Evolutionary conservation across 352 stramenopile genomes (phyloP).

Genomic region (Globisporangium rhizosaccharum): DNA sequence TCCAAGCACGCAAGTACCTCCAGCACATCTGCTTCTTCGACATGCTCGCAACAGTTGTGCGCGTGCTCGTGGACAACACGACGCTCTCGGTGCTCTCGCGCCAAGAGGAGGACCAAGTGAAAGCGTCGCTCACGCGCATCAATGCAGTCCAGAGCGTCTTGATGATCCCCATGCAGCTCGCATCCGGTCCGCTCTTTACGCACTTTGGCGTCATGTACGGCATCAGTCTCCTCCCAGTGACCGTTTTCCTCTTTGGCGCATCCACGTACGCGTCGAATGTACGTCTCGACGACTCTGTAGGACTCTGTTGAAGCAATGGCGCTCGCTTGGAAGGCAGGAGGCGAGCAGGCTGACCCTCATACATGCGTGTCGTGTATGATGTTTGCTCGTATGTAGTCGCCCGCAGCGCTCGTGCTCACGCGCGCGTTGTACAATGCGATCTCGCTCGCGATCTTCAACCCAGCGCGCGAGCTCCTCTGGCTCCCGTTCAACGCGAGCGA

Average conservation of each 20-base stretch:
- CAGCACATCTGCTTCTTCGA: conserved; percentile 88
- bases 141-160: conserved; percentile 83
- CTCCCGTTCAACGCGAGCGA: conserved; percentile 72
- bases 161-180: conserved; percentile 83
- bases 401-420: conserved; percentile 52
- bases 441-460: conserved; percentile 80
- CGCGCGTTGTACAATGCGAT: conserved; percentile 77
- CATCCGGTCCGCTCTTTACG: conserved; percentile 75
- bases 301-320: neutral
- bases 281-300: conserved; percentile 2
- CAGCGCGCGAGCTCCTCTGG: conserved; percentile 81
- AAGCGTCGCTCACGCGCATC: conserved; percentile 65
- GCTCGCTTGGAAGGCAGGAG: neutral
- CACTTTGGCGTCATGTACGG: conserved; percentile 85
- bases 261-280: conserved; percentile 58
- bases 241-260: conserved; percentile 65
- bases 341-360: no score
- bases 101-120: conserved; percentile 62
- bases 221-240: conserved; percentile 61
- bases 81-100: conserved; percentile 70
- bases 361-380: neutral
- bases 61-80: conserved; percentile 79
- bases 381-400: conserved; percentile 28
- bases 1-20: conserved; percentile 68
- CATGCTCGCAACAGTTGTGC: conserved; percentile 69